Evolutionary conservation across 441 rosid species (phyloP), one percentile per base, ranked within the genome.

Genomic region (Adansonia gregorii): DNA sequence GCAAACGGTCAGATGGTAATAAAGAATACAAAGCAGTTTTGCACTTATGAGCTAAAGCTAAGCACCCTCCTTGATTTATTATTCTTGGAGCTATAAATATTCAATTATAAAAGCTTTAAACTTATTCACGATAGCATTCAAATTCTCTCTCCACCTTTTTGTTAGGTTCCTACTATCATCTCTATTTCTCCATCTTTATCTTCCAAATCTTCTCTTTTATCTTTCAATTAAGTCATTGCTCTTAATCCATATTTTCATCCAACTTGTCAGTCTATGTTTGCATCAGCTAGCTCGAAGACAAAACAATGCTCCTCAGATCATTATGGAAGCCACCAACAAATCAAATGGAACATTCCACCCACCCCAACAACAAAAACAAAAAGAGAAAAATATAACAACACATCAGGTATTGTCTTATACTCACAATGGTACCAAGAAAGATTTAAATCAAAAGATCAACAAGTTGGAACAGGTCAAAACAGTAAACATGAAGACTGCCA

Each of bases 251-350:
- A 15, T 6, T 24, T 10, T 11, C 17, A 12, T 12, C 43, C 45
- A 63, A 63, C 4, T 27, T 61, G 27, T 31, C 19, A 27, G 12
- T 9, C 6, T 27, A 12, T 27, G 67, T 5, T 61, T 27, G 43
- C 39, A 12, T 6, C 67, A 27, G 67, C 67, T 63, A 2, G 8
- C 1, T 22, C 10, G 6, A 63, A 63, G 1, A 63, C 43, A 35
- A 64, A 35, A 64, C 0, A 66, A 41, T 7, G 5, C 4, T 66
- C 35, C 24, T 59, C 27, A 10, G 15, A 43, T 41, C 24, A 8
- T n/a, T 65, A 41, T 66, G 27, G 49, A 66, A 43, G 46, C 48
- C 46, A 39, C 68, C 48, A 64, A 20, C 68, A 35, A 64, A 51
- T 24, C 22, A 49, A 46, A 24, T 2, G 11, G 14, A 22, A 5